phyloP scores from a whole-genome alignment of 148 eudicot genomes.

The Persicaria maculosa region DNA sequence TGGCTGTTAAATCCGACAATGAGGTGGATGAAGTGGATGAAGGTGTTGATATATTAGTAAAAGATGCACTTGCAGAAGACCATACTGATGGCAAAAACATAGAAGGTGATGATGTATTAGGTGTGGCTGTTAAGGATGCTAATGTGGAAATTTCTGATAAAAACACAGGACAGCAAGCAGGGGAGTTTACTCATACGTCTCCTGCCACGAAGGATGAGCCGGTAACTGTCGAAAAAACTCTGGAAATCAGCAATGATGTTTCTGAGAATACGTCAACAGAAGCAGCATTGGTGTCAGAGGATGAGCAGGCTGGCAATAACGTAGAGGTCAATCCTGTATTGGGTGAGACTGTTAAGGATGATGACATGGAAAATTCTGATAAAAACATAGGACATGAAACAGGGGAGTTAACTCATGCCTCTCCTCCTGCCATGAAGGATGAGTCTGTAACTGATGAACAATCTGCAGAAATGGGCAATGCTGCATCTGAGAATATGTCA shows the following conservation, averaged over 20 bases:
- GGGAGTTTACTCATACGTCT: slow-evolving; percentile 17
- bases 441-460: slow-evolving; percentile 16
- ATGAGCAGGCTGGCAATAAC: slow-evolving; percentile 21
- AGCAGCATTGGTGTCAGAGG: slow-evolving; percentile 15
- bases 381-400: slow-evolving; percentile 22
- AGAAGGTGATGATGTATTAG: neutral
- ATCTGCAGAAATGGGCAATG: slow-evolving; percentile 16
- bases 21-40: neutral
- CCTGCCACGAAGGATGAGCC: slow-evolving; percentile 19
- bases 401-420: slow-evolving; percentile 20
- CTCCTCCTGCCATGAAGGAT: slow-evolving; percentile 20
- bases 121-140: slow-evolving; percentile 21
- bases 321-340: too few relatives aligned
- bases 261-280: slow-evolving; percentile 26
- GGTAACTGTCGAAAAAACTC: slow-evolving; percentile 15
- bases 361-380: slow-evolving; percentile 18
- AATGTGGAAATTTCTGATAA: slow-evolving; percentile 16
- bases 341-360: slow-evolving; percentile 19
- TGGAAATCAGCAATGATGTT: slow-evolving; percentile 16
- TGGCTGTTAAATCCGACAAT: neutral
- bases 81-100: neutral
- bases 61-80: neutral
- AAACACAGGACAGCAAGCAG: slow-evolving; percentile 23
- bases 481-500: slow-evolving; percentile 18
- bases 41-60: slow-evolving; percentile 6